Evolutionary conservation across 257 asterid species (phyloP).

Genomic region (Rubia yunnanensis): DNA sequence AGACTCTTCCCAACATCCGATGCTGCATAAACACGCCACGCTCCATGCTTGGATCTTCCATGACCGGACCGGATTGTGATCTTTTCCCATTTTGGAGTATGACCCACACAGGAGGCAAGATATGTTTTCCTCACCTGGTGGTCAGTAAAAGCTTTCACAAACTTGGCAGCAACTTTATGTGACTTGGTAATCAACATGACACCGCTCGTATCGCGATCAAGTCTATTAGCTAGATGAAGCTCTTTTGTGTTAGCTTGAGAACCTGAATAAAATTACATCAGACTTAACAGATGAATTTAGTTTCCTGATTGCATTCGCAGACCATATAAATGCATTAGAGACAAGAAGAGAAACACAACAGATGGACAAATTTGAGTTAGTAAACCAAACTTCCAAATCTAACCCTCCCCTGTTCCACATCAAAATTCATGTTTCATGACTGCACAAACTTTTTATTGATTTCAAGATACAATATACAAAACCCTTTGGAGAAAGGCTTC

Average conservation of each 20-base stretch:
- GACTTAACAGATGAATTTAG: no score
- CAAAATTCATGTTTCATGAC: neutral
- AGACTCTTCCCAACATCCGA: conserved; percentile 64
- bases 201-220: conserved; percentile 96
- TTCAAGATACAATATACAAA: neutral
- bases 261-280: conserved; percentile 22
- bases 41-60: conserved; percentile 86
- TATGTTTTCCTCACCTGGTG: conserved; percentile 71
- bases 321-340: neutral
- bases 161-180: conserved; percentile 85
- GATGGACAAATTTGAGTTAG: neutral
- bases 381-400: neutral
- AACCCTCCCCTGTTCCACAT: neutral
- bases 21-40: conserved; percentile 86
- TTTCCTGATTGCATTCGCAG: neutral
- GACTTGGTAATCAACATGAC: conserved; percentile 75
- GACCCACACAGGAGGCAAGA: conserved; percentile 61
- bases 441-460: neutral
- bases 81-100: conserved; percentile 50
- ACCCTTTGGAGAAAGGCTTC: neutral
- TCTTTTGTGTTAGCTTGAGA: conserved; percentile 29
- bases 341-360: neutral
- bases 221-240: conserved; percentile 83
- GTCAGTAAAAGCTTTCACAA: conserved; percentile 75
- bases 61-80: conserved; percentile 67